phyloP scores from a whole-genome alignment of 371 early-diverging fungal genomes.

The Cokeromyces recurvatus region DNA sequence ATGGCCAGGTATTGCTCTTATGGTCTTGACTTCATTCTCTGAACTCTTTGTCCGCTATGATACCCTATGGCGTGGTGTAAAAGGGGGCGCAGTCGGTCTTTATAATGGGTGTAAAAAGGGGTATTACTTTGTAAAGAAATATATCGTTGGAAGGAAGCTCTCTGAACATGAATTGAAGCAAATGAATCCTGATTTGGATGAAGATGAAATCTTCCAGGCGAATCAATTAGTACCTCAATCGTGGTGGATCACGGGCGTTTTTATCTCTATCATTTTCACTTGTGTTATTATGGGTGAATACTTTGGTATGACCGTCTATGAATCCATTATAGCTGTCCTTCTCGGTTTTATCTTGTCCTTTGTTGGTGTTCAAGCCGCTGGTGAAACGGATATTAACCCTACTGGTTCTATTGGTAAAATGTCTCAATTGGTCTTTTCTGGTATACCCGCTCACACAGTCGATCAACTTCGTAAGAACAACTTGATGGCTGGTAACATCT shows the following conservation, averaged over 20 bases:
- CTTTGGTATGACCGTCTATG: constrained; percentile 54
- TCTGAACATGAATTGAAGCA: constrained; percentile 4
- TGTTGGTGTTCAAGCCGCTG: constrained; percentile 64
- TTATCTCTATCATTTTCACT: constrained; percentile 57
- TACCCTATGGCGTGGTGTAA: constrained; percentile 52
- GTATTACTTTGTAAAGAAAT: neutral
- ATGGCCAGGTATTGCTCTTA: constrained; percentile 73
- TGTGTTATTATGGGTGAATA: constrained; percentile 54
- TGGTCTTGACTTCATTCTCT: constrained; percentile 61
- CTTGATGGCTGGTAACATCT: constrained; percentile 58
- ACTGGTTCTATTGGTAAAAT: constrained; percentile 58
- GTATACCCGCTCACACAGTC: constrained; percentile 38
- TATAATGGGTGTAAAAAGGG: neutral
- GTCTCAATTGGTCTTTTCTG: constrained; percentile 55
- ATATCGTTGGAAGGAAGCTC: constrained; percentile 2
- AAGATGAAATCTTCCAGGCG: constrained; percentile 25
- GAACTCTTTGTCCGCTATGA: constrained; percentile 56
- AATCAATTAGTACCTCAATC: constrained; percentile 52
- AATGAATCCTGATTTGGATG: constrained; percentile 4
- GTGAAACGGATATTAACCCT: constrained; percentile 68
- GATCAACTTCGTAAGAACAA: constrained; percentile 46
- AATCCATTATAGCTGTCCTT: constrained; percentile 53
- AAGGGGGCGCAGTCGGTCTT: constrained; percentile 23
- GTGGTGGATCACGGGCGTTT: constrained; percentile 58
- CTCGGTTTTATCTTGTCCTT: constrained; percentile 67